phyloP scores from a whole-genome alignment of 1,284 basidiomycete species.

The Naganishia sp. region DNA sequence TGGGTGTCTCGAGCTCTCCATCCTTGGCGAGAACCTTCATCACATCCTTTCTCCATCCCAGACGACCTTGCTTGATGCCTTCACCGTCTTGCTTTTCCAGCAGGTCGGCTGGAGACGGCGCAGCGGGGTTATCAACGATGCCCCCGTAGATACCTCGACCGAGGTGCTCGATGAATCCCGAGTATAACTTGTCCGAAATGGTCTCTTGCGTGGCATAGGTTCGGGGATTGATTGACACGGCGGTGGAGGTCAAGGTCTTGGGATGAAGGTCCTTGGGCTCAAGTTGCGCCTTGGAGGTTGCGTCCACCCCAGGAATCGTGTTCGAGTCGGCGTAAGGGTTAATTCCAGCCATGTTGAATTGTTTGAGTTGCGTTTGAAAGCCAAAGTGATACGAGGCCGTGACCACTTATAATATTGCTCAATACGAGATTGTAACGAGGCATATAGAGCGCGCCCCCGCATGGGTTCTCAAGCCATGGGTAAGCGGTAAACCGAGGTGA shows the following conservation, averaged over 20 bases:
- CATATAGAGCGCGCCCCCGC: too few species aligned
- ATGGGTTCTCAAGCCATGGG: too few species aligned
- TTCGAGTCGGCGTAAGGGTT: slow-evolving; percentile 38
- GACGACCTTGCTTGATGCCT: slow-evolving; percentile 41
- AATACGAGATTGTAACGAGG: too few species aligned
- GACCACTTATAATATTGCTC: neutral
- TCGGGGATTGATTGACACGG: slow-evolving; percentile 37
- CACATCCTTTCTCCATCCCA: slow-evolving; percentile 64
- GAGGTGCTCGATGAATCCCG: slow-evolving; percentile 66
- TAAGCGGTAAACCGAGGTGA: too few species aligned
- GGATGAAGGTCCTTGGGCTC: slow-evolving; percentile 37
- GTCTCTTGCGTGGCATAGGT: slow-evolving; percentile 37
- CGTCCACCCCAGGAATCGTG: slow-evolving; percentile 27
- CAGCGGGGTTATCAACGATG: slow-evolving; percentile 58
- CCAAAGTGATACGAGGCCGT: too few species aligned
- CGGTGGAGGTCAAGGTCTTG: slow-evolving; percentile 31
- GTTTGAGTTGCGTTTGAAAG: neutral
- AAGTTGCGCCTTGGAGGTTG: slow-evolving; percentile 28
- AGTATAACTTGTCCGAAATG: slow-evolving; percentile 55
- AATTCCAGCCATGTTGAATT: slow-evolving; percentile 36
- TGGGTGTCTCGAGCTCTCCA: slow-evolving; percentile 59
- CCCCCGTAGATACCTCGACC: slow-evolving; percentile 66
- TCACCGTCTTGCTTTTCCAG: slow-evolving; percentile 43
- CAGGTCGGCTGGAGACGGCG: slow-evolving; percentile 47
- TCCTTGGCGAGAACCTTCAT: slow-evolving; percentile 59